Percentiles rank a stretch among this genome's conserved stretches.
phyloP scores from a whole-genome alignment of 2,329 filamentous ascomycete genomes.

The Fusarium floridanum region DNA sequence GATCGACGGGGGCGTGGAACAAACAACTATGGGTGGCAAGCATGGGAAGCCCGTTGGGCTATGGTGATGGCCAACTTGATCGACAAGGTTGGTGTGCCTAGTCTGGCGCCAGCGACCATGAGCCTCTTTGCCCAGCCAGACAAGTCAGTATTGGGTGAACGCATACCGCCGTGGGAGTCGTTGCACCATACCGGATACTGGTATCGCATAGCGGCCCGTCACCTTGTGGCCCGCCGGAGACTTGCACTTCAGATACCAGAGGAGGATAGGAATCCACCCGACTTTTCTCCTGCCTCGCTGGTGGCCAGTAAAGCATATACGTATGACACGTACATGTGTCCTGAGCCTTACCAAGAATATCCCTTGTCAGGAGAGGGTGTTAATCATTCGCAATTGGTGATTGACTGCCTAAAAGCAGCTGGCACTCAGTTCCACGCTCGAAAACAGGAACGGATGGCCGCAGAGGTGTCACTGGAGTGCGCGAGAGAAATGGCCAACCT shows the following conservation, averaged over 20 bases:
- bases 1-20: constrained; percentile 88
- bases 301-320: constrained; percentile 65
- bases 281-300: constrained; percentile 60
- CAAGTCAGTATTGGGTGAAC: constrained; percentile 68
- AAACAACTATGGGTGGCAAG: constrained; percentile 91
- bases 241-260: constrained; percentile 70
- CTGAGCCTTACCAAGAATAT: constrained; percentile 71
- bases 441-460: constrained; percentile 64
- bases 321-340: constrained; percentile 77
- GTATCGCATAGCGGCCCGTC: constrained; percentile 72
- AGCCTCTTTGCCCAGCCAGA: constrained; percentile 68
- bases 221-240: constrained; percentile 65
- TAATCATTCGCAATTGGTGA: constrained; percentile 68
- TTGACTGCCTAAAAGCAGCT: constrained; percentile 65
- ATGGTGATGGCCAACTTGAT: constrained; percentile 72
- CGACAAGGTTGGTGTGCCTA: constrained; percentile 65
- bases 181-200: constrained; percentile 77
- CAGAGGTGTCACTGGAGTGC: constrained; percentile 69
- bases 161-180: constrained; percentile 72
- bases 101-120: constrained; percentile 59
- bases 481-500: constrained; percentile 66
- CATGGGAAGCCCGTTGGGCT: constrained; percentile 87
- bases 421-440: constrained; percentile 67
- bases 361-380: constrained; percentile 64
- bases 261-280: constrained; percentile 66